Conservation (phyloP, 2,329 filamentous ascomycete genomes). For the Phialocephala subalpina region DNA sequence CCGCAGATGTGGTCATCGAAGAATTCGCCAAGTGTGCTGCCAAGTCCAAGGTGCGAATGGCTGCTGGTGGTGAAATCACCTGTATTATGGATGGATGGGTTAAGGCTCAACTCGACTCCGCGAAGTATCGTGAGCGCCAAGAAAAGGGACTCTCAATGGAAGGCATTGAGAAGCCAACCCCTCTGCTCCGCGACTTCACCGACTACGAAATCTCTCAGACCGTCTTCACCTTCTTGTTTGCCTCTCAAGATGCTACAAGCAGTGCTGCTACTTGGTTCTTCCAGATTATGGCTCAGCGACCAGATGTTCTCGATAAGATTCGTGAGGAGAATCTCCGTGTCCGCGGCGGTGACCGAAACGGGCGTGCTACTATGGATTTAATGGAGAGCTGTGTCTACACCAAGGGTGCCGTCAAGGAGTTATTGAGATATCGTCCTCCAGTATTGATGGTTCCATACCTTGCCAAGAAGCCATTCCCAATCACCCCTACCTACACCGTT, state of each 20-base stretch:
- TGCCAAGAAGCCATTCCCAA: slow-evolving; percentile 93
- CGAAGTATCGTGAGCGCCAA: slow-evolving; percentile 80
- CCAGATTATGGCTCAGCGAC: slow-evolving; percentile 91
- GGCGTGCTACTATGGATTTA: slow-evolving; percentile 79
- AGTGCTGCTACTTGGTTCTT: slow-evolving; percentile 95
- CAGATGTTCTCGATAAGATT: slow-evolving; percentile 89
- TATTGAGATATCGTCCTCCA: slow-evolving; percentile 91
- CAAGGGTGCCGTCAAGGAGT: slow-evolving; percentile 88
- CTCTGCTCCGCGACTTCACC: slow-evolving; percentile 84
- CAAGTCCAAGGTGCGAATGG: slow-evolving; percentile 93
- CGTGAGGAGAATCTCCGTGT: slow-evolving; percentile 87
- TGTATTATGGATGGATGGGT: slow-evolving; percentile 98
- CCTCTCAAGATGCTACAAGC: slow-evolving; percentile 95
- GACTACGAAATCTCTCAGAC: slow-evolving; percentile 94
- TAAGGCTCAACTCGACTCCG: slow-evolving; percentile 84
- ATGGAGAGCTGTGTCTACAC: slow-evolving; percentile 91
- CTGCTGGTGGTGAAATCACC: slow-evolving; percentile 81
- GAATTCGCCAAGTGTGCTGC: slow-evolving; percentile 93
- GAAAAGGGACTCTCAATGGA: slow-evolving; percentile 75
- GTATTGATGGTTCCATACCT: slow-evolving; percentile 97
- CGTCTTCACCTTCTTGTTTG: slow-evolving; percentile 95
- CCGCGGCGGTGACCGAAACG: slow-evolving; percentile 77
- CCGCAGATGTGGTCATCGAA: slow-evolving; percentile 86
- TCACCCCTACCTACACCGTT: slow-evolving; percentile 87
- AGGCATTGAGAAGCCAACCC: slow-evolving; percentile 79